These are phyloP conservation scores for Echeveria elegans DNA, from an alignment of 164 flowering plant genomes.

Conservation along the genomic window DNA sequence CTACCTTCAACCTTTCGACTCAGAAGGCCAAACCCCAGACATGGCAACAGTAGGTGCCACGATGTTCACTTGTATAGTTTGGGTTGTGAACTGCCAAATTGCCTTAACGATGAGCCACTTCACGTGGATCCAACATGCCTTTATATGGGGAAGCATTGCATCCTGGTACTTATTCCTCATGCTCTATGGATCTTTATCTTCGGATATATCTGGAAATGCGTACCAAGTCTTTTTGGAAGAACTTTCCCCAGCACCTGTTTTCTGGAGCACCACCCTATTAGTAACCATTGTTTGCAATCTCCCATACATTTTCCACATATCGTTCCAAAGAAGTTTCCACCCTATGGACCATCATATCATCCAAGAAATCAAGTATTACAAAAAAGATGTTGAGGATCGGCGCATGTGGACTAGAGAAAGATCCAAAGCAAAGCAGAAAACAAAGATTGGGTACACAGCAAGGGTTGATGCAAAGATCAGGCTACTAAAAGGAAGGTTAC, in stretches of 20 bases:
- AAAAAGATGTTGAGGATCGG: conserved; percentile 30
- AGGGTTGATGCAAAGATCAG: conserved; percentile 50
- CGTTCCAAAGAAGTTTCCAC: conserved; percentile 30
- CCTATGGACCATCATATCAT: conserved; percentile 61
- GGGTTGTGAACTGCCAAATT: conserved; percentile 60
- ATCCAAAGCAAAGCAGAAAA: conserved; percentile 26
- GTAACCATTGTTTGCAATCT: conserved; percentile 29
- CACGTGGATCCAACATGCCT: conserved; percentile 60
- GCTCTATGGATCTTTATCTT: conserved; percentile 30
- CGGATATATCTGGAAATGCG: conserved; percentile 22
- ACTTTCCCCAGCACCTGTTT: conserved; percentile 35
- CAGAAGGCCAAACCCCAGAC: conserved; percentile 30
- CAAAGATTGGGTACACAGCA: conserved; percentile 47
- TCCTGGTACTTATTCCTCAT: conserved; percentile 44
- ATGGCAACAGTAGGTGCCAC: conserved; percentile 35
- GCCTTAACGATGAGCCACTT: conserved; percentile 50
- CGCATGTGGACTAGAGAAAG: conserved; percentile 51
- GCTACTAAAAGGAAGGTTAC: conserved; percentile 23
- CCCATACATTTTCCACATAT: conserved; percentile 38
- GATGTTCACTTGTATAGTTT: conserved; percentile 41
- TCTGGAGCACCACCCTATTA: conserved; percentile 38
- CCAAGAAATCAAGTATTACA: conserved; percentile 47
- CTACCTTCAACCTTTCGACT: conserved; percentile 26
- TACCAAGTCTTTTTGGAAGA: conserved; percentile 32
- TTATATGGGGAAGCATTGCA: conserved; percentile 55